Conservation (phyloP, 2,329 filamentous ascomycete species). For the Xylariaceae sp. region DNA sequence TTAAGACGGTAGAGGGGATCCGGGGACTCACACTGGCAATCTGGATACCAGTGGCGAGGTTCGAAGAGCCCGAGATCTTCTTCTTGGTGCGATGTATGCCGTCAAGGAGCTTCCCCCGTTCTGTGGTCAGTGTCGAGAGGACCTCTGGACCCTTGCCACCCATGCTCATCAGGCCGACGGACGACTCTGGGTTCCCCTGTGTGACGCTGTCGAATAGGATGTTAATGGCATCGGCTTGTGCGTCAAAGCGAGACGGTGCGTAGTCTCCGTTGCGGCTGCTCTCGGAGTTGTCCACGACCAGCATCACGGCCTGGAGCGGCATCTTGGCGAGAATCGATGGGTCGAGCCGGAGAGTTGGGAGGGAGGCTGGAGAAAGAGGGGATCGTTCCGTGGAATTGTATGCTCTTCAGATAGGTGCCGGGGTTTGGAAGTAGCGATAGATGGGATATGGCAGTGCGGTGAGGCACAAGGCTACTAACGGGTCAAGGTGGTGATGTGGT, state of each 20-base stretch:
- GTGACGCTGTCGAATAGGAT: conserved; percentile 96
- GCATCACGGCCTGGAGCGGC: conserved; percentile 99
- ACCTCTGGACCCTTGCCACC: conserved; percentile 96
- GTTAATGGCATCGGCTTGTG: conserved; percentile 91
- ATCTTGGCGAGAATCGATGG: conserved; percentile 59
- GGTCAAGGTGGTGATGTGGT: not conserved
- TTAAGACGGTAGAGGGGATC: not conserved
- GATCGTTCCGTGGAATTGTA: not conserved
- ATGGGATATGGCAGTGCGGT: too few relatives aligned
- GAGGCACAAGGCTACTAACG: too few relatives aligned
- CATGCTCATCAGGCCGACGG: conserved; percentile 98
- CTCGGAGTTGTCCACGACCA: conserved; percentile 99
- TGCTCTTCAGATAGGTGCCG: not conserved
- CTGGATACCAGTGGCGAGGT: conserved; percentile 91
- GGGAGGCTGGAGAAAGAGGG: not conserved
- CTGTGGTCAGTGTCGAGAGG: conserved; percentile 90
- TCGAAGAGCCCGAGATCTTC: conserved; percentile 86
- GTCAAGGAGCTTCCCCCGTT: conserved; percentile 92
- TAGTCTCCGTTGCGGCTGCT: conserved; percentile 94
- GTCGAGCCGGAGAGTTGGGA: conserved; percentile 1
- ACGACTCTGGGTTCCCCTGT: conserved; percentile 92
- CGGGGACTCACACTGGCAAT: conserved; percentile 75
- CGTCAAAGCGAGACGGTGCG: conserved; percentile 91
- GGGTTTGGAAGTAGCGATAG: not conserved
- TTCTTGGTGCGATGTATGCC: conserved; percentile 83